Base-by-base conservation (phyloP, 164 flowering plant genomes). In the grape (Vitis vinifera) region DNA sequence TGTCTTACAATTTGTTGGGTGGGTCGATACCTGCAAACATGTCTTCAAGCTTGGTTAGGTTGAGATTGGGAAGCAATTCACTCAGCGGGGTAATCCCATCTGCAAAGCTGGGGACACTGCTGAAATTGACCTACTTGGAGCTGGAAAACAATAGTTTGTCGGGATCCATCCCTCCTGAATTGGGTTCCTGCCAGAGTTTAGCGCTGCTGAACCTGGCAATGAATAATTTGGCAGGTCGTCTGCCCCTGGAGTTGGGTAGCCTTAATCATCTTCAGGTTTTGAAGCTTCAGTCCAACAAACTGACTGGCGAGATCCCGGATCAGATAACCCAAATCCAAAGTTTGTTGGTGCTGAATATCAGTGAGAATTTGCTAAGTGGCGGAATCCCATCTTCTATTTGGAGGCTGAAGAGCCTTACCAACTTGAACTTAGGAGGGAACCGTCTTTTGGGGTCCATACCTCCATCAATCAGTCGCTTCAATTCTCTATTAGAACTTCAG, bases 381-480 rank as follows among this genome's bases (percentile, higher is more conserved):
- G 62, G 78, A 2, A 89, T 91, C 9, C 92, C 94, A 14, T 14
- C 78, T 47, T 72, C 75, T 0, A 65, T 91, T 49, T 76, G 87
- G 12, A 77, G 58, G 48, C 75, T 87, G 76, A 8, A 1, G 23
- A 69, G 67, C 4, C 87, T 91, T 23, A 13, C 55, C 4, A 76
- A 59, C 58, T 52, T 91, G 76, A 68, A 87, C 60, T 77, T 88
- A 27, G 69, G 63, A 16, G 74, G 73, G 13, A 91, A 91, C 70
- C 27, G 70, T 47, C 80, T 91, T 16, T 79, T 53, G 63, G 94
- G 97, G 57, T 14, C 77, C 1, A 82, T 91, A 70, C 97, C 97
- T 0, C 62, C 10, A 15, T 55, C 69, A 1, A 70, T 88, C 59
- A 47, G 69, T 0, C 62, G 23, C 65, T 68, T 81, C 77, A 15